Conservation (phyloP, 2,329 filamentous ascomycete species). For the Orbilia ellipsospora region DNA sequence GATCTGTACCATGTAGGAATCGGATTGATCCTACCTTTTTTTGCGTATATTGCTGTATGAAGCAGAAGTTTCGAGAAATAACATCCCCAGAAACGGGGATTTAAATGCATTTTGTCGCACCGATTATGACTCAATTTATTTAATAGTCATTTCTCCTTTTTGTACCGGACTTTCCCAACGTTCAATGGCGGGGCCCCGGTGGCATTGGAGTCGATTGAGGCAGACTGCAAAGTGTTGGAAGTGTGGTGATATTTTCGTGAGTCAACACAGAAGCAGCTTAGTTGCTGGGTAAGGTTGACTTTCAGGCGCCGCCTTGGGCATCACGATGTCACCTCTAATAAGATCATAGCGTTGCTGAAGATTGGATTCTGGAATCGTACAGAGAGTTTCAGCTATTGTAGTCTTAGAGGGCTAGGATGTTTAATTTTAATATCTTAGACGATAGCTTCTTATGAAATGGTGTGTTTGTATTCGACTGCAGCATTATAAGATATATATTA, state of each 20-base stretch:
- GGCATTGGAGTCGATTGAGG: neutral
- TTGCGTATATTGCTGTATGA: neutral
- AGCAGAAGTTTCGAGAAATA: constrained; percentile 28
- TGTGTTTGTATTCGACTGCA: too few species aligned
- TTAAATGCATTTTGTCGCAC: constrained; percentile 29
- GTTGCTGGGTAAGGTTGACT: constrained; percentile 32
- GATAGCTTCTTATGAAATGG: too few species aligned
- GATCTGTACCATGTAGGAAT: neutral
- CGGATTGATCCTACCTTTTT: neutral
- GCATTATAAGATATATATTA: too few species aligned
- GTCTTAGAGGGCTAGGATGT: too few species aligned
- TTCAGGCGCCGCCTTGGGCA: constrained; percentile 30
- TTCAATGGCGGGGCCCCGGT: neutral
- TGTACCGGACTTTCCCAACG: neutral
- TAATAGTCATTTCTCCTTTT: constrained; percentile 15
- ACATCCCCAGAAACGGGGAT: neutral
- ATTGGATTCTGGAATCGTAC: too few species aligned
- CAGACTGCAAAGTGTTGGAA: constrained; percentile 4
- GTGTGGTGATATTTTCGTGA: constrained; percentile 25
- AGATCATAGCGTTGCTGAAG: neutral
- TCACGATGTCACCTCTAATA: neutral
- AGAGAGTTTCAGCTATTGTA: too few species aligned
- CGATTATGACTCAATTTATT: constrained; percentile 22
- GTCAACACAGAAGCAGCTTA: constrained; percentile 23
- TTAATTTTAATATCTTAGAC: too few species aligned